phyloP scores from a whole-genome alignment of 768 basidiomycete species.

The Mrakia hoshinonis region DNA sequence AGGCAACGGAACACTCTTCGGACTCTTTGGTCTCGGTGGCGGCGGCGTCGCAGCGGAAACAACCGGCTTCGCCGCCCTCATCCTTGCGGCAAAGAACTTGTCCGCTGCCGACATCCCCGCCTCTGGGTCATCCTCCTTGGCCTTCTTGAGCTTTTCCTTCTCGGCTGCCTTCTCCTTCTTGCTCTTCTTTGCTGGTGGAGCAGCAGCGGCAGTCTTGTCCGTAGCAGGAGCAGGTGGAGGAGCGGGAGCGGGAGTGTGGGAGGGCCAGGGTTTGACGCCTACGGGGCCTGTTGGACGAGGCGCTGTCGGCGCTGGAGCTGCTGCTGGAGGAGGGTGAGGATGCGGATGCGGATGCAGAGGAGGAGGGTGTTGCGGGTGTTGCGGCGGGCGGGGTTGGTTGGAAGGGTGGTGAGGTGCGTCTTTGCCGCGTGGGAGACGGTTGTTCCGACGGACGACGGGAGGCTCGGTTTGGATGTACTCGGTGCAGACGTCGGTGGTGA shows the following conservation, averaged over 20 bases:
- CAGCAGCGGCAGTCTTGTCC: not conserved
- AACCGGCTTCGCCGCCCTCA: not conserved
- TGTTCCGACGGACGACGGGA: not conserved
- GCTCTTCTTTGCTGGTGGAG: not conserved
- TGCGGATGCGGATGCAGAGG: too few relatives aligned
- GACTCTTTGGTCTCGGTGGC: too few relatives aligned
- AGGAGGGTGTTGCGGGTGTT: not conserved
- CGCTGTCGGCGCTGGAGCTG: too few relatives aligned
- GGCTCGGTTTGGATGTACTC: constrained; percentile 6
- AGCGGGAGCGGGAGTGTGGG: too few relatives aligned
- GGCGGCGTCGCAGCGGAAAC: too few relatives aligned
- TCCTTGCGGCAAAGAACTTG: not conserved
- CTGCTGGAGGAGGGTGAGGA: too few relatives aligned
- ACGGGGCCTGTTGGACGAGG: too few relatives aligned
- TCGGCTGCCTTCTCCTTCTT: not conserved
- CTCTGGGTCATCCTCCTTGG: not conserved
- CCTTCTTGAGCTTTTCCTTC: not conserved
- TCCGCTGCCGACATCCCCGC: not conserved
- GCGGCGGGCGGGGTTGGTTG: not conserved
- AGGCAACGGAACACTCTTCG: too few relatives aligned
- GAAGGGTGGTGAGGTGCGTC: not conserved
- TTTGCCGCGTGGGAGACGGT: not conserved
- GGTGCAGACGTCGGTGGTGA: constrained; percentile 12
- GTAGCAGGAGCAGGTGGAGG: too few relatives aligned
- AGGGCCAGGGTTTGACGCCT: too few relatives aligned